Evolutionary conservation across 805 yeast species (phyloP).

Genomic region (Kodamaea kaohsiungensis): DNA sequence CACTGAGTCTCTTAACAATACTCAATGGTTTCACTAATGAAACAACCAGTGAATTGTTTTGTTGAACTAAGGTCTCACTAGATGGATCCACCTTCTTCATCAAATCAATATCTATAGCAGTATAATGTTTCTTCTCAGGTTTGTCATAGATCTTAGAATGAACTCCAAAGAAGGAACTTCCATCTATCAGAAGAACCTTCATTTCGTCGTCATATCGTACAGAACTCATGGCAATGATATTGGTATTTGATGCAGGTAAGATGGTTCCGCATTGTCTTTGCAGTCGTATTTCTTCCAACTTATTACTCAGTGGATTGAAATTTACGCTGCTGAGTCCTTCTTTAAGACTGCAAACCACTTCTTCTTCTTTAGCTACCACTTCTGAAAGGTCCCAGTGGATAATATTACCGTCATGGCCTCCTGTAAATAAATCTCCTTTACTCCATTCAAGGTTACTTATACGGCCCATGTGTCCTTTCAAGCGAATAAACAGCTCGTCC

Average conservation of each 20-base stretch:
- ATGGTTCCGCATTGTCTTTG: constrained; percentile 61
- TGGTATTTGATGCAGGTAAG: constrained; percentile 59
- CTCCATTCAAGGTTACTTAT: constrained; percentile 66
- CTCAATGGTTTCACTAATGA: constrained; percentile 11
- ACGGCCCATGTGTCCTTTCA: constrained; percentile 55
- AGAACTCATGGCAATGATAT: constrained; percentile 48
- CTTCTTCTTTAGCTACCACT: constrained; percentile 14
- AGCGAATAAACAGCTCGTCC: constrained; percentile 47
- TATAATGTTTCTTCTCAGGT: constrained; percentile 28
- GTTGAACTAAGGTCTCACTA: constrained; percentile 18
- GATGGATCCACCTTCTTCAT: constrained; percentile 17
- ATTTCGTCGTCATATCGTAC: constrained; percentile 27
- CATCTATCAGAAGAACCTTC: constrained; percentile 54
- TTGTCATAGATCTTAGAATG: constrained; percentile 45
- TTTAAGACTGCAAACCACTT: constrained; percentile 43
- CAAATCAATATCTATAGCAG: constrained; percentile 29
- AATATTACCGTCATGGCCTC: constrained; percentile 67
- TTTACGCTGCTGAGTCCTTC: constrained; percentile 47
- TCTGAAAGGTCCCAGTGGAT: constrained; percentile 62
- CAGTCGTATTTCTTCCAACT: constrained; percentile 28
- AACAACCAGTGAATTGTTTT: not conserved
- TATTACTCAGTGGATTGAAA: constrained; percentile 34
- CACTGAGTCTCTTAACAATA: constrained; percentile 3
- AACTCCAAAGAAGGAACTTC: constrained; percentile 55
- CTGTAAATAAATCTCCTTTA: constrained; percentile 52